These are phyloP conservation scores for Abrus precatorius DNA, from an alignment of 306 rosid genomes.

Conservation along the genomic window DNA sequence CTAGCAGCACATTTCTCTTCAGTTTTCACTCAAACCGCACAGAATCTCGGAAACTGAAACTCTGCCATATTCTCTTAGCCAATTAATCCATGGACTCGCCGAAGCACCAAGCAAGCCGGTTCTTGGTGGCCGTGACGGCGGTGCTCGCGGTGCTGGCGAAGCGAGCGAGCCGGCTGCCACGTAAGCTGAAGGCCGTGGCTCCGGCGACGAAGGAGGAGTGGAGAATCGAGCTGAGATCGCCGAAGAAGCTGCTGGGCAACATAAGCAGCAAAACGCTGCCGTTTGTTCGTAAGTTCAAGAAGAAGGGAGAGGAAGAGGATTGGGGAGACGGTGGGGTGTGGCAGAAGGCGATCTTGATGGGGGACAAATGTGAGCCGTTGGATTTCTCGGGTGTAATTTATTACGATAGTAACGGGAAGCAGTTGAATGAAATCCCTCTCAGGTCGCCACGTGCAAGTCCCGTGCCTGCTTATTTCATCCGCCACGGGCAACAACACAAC, in stretches of 20 bases:
- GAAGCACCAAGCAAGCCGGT: slow-evolving; percentile 24
- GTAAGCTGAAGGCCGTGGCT: slow-evolving; percentile 51
- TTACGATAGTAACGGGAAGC: slow-evolving; percentile 71
- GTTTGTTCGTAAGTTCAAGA: slow-evolving; percentile 33
- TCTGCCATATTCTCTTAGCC: neutral
- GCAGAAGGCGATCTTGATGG: slow-evolving; percentile 86
- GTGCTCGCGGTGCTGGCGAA: slow-evolving; percentile 54
- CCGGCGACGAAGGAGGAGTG: neutral
- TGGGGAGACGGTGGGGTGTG: slow-evolving; percentile 87
- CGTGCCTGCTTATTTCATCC: slow-evolving; percentile 56
- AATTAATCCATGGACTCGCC: slow-evolving; percentile 15
- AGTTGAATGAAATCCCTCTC: slow-evolving; percentile 57
- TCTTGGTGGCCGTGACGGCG: slow-evolving; percentile 51
- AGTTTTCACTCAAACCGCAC: neutral
- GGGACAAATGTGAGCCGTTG: slow-evolving; percentile 89
- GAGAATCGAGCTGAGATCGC: slow-evolving; percentile 21
- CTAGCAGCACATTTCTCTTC: neutral
- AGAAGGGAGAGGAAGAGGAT: slow-evolving; percentile 19
- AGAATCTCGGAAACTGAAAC: neutral
- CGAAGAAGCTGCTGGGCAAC: slow-evolving; percentile 63
- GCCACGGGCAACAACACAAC: neutral
- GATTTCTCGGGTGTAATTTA: slow-evolving; percentile 79
- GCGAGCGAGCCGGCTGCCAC: slow-evolving; percentile 58
- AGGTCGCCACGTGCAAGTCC: slow-evolving; percentile 80
- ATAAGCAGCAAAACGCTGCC: slow-evolving; percentile 62